Evolutionary conservation across 495 filamentous ascomycete genomes (phyloP).

Genomic region (Hypoxylon subgilvum): DNA sequence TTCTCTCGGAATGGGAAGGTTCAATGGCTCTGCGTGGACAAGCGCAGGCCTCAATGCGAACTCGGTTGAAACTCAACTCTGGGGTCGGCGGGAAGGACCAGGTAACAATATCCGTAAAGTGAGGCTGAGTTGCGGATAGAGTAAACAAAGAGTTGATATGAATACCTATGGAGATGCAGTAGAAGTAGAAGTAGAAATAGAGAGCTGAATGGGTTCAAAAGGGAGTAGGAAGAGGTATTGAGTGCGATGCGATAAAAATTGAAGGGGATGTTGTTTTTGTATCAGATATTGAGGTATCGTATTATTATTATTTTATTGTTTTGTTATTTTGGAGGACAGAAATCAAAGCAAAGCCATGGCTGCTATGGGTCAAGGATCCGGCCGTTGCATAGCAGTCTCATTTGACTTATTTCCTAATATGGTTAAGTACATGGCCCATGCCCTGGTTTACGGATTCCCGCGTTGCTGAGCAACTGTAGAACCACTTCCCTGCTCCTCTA

Average conservation of each 20-base stretch:
- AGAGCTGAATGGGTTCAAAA: constrained; percentile 16
- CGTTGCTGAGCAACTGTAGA: constrained; percentile 40
- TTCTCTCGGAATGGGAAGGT: constrained; percentile 19
- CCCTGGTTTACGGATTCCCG: constrained; percentile 24
- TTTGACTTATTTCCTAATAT: constrained; percentile 28
- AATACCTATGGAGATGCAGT: background rate
- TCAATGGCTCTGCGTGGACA: constrained; percentile 27
- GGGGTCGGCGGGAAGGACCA: too few relatives aligned
- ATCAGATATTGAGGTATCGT: constrained; percentile 10
- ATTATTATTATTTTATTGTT: constrained; percentile 41
- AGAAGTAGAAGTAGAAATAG: too few relatives aligned
- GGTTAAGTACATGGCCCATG: constrained; percentile 6
- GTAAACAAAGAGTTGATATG: constrained; percentile 17
- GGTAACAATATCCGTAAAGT: too few relatives aligned
- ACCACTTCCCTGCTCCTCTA: constrained; percentile 6
- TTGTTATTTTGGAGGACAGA: constrained; percentile 44
- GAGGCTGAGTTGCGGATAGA: constrained; percentile 11
- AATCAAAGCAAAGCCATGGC: constrained; percentile 6
- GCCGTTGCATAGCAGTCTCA: constrained; percentile 28
- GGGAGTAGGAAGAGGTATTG: constrained; percentile 14
- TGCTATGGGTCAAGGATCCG: constrained; percentile 1
- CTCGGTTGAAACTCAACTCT: too few relatives aligned
- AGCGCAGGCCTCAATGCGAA: constrained; percentile 14
- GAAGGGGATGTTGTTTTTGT: constrained; percentile 44
- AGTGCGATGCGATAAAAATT: too few relatives aligned